Evolutionary conservation across 768 basidiomycete genomes (phyloP), one percentile per base, ranked within the genome.

Genomic region (Pleurotus giganteus): DNA sequence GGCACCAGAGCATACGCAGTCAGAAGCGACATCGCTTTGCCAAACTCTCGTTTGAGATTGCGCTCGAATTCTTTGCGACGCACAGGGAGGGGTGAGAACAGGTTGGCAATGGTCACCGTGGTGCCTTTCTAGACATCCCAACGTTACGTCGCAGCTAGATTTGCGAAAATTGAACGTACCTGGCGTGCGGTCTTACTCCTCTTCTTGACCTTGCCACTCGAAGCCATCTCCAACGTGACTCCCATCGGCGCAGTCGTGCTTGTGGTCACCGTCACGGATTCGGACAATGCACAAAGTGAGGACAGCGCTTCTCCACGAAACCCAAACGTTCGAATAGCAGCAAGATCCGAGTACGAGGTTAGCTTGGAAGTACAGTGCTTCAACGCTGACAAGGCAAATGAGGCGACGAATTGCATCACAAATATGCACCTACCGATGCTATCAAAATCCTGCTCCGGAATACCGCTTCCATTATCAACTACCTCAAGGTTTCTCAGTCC

Each of bases 341-440:
- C 73, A 2, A 98, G 80, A 65, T 94, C 91, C 3, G 81, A 71
- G 63, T 88, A 93, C 0, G 84, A 80, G 2, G 83, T 69, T 0
- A 99, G 75, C 68, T 99, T 99, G 4, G 96, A 98, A 0, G 96
- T 99, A 65, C 94, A 84, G 63, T 97, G 91, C 66, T 97, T 98
- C 56, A 95, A 72, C 1, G 85, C 95, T 95, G 54, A 21, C 7
- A 17, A 4, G 31, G 49, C 19, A 44, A 21, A 2, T 15, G n/a
- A 23, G 31, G 21, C 4, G n/a, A 15, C 24, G 11, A 47, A 36
- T 45, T 37, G 24, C 32, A 21, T 19, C 46, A 31, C 31, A 23
- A 2, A 2, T 31, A 47, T 24, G 26, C 8, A 68, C 85, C 43
- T 41, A 93, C 95, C 94, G 26, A 97, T 80, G 53, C 73, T 81